Evolutionary conservation across 1,139 yeast genomes (phyloP).

Genomic region (Sugiyamaella novakii): DNA sequence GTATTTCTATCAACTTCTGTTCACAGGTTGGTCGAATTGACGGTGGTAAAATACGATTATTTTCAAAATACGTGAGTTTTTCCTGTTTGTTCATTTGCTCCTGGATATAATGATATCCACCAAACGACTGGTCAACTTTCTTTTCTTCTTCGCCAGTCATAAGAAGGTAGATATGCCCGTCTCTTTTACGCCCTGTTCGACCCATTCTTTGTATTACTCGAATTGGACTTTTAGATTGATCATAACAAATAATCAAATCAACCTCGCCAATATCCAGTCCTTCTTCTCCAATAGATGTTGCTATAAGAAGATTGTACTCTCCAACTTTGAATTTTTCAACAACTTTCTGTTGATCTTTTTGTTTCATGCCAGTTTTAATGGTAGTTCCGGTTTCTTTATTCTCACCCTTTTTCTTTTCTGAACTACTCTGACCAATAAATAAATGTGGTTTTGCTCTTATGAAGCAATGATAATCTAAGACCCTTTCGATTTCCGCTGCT

Average conservation of each 20-base stretch:
- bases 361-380: conserved; percentile 44
- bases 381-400: conserved; percentile 15
- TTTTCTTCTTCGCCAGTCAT: conserved; percentile 76
- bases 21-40: conserved; percentile 53
- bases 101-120: conserved; percentile 79
- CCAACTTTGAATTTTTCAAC: conserved; percentile 75
- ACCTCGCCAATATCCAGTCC: conserved; percentile 98
- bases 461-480: conserved; percentile 53
- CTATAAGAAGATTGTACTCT: conserved; percentile 74
- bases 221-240: conserved; percentile 90
- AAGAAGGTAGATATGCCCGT: conserved; percentile 78
- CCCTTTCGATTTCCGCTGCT: conserved; percentile 79
- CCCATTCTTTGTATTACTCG: conserved; percentile 96
- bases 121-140: conserved; percentile 84
- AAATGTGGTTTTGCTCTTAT: conserved; percentile 67
- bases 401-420: conserved; percentile 22
- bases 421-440: conserved; percentile 78
- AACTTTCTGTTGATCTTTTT: conserved; percentile 53
- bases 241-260: conserved; percentile 88
- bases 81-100: conserved; percentile 47
- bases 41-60: conserved; percentile 69
- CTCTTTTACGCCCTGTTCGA: conserved; percentile 93
- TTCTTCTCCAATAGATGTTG: conserved; percentile 98
- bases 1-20: conserved; percentile 61
- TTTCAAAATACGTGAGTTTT: conserved; percentile 42